Conservation (phyloP, 2,329 filamentous ascomycete genomes). For the Apiospora malaysiana region DNA sequence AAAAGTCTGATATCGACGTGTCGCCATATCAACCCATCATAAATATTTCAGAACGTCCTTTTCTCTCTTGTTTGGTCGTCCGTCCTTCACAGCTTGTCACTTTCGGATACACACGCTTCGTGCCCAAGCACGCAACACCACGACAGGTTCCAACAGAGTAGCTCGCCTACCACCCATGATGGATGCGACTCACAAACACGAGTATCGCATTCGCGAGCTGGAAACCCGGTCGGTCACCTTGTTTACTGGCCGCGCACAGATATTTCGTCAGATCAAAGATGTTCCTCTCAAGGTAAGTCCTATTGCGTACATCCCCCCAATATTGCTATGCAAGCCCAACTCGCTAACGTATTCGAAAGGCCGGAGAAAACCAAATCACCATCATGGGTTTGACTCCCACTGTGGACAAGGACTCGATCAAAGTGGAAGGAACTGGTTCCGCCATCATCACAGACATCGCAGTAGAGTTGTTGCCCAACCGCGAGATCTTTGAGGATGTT, state of each 20-base stretch:
- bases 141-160: not conserved
- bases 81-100: not conserved
- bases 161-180: not conserved
- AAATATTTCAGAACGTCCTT: not conserved
- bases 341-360: constrained; percentile 37
- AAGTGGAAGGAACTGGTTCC: constrained; percentile 63
- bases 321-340: not conserved
- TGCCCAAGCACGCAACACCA: not conserved
- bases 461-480: constrained; percentile 62
- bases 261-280: constrained; percentile 64
- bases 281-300: constrained; percentile 51
- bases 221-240: constrained; percentile 66
- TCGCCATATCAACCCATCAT: too few relatives aligned
- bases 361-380: constrained; percentile 62
- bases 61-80: not conserved
- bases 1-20: not conserved
- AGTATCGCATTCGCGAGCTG: constrained; percentile 63
- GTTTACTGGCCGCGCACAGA: constrained; percentile 65
- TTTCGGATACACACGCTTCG: too few relatives aligned
- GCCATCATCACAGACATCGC: constrained; percentile 68
- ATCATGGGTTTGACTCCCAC: constrained; percentile 60
- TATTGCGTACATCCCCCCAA: not conserved
- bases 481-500: constrained; percentile 58
- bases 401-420: constrained; percentile 62
- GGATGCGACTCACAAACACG: constrained; percentile 23